These are phyloP conservation scores for Peribolospora kevripleyi DNA, from an alignment of 768 basidiomycete species.

Conservation along the genomic window DNA sequence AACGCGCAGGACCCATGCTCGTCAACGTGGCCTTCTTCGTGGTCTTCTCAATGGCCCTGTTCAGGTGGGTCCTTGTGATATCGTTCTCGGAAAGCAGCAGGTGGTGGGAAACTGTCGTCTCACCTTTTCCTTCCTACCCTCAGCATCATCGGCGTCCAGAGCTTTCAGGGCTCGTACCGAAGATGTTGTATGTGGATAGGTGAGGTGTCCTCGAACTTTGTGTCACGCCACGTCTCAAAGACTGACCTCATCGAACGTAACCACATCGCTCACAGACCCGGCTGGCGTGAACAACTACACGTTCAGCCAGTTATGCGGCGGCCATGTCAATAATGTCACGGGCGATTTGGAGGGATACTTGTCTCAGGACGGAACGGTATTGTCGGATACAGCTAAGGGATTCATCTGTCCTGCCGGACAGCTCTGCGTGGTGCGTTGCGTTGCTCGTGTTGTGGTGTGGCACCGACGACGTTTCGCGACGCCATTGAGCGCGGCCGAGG, in stretches of 20 bases:
- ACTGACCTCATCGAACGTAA: background rate
- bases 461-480: no score
- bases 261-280: conserved; percentile 14
- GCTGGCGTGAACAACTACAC: conserved; percentile 16
- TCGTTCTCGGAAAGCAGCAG: background rate
- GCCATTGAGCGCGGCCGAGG: no score
- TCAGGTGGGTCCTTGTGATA: conserved; percentile 36
- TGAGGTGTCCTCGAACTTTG: background rate
- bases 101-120: background rate
- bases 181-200: conserved; percentile 20
- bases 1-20: conserved; percentile 68
- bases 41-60: conserved; percentile 62
- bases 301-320: conserved; percentile 46
- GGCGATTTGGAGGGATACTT: conserved; percentile 28
- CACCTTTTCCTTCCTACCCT: background rate
- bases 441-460: background rate
- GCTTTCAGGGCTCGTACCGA: conserved; percentile 64
- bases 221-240: background rate
- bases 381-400: conserved; percentile 36
- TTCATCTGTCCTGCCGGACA: conserved; percentile 76
- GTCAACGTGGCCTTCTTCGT: conserved; percentile 78
- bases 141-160: conserved; percentile 79
- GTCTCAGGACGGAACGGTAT: conserved; percentile 20
- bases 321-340: conserved; percentile 40
- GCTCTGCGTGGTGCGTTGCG: conserved; percentile 38